Evolutionary conservation across 2,329 filamentous ascomycete genomes (phyloP).

Genomic region (Botrytis elliptica): DNA sequence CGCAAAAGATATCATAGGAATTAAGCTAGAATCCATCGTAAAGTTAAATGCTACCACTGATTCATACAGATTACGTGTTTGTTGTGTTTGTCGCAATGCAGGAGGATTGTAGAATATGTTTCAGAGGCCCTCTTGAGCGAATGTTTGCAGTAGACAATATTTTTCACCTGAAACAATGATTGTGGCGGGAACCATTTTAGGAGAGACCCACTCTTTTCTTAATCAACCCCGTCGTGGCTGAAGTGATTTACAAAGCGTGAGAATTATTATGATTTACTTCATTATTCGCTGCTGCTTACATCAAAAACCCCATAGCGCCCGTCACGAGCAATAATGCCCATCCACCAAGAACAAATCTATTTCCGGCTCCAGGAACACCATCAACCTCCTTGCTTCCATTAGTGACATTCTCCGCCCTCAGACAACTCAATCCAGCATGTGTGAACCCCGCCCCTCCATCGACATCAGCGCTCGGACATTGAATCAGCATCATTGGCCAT

Average conservation of each 20-base stretch:
- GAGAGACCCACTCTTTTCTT: background rate
- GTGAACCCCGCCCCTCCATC: background rate
- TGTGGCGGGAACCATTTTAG: background rate
- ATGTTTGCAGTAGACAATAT: background rate
- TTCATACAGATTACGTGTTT: background rate
- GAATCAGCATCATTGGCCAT: constrained; percentile 11
- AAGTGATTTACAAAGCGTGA: background rate
- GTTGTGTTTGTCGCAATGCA: background rate
- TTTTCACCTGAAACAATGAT: too few relatives aligned
- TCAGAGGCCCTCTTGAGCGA: background rate
- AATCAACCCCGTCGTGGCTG: background rate
- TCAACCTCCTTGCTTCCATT: constrained; percentile 3
- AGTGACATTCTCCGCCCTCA: background rate
- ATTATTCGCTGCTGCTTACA: background rate
- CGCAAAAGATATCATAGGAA: rapidly evolving
- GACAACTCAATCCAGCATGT: background rate
- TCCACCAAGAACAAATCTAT: background rate
- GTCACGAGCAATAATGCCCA: background rate
- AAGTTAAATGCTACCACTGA: background rate
- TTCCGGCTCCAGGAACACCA: background rate
- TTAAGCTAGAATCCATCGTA: background rate
- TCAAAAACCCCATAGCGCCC: background rate
- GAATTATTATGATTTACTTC: background rate
- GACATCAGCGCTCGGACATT: background rate
- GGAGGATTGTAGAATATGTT: background rate